Evolutionary conservation across 2,329 filamentous ascomycete species (phyloP).

Genomic region (Falciphora oryzae): DNA sequence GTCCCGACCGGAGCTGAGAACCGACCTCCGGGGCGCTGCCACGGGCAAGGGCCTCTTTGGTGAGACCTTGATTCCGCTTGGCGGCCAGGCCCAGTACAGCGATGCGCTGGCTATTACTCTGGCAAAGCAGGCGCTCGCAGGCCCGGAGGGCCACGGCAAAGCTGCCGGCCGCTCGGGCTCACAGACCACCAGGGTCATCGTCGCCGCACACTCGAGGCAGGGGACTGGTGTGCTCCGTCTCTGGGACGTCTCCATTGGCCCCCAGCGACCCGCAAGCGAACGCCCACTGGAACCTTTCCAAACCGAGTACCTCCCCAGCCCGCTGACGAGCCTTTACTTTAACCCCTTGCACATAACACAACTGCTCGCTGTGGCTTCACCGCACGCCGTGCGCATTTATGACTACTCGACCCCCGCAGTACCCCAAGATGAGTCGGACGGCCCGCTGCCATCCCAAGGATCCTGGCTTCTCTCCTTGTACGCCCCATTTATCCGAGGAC

Average conservation of each 20-base stretch:
- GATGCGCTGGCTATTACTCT: conserved; percentile 50
- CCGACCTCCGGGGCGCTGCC: conserved; percentile 44
- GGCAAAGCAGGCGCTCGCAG: conserved; percentile 12
- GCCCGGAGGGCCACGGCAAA: conserved; percentile 24
- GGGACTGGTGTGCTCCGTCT: conserved; percentile 52
- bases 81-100: conserved; percentile 46
- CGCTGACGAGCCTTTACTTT: conserved; percentile 52
- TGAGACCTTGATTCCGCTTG: conserved; percentile 49
- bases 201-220: conserved; percentile 55
- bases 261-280: conserved; percentile 28
- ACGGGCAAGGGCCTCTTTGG: conserved; percentile 59
- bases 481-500: conserved; percentile 46
- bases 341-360: conserved; percentile 55
- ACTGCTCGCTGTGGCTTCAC: conserved; percentile 49
- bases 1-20: conserved; percentile 44
- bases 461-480: conserved; percentile 61
- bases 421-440: conserved; percentile 43
- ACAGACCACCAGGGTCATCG: conserved; percentile 38
- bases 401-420: conserved; percentile 52
- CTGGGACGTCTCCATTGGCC: conserved; percentile 50
- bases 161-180: conserved; percentile 22
- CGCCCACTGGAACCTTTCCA: conserved; percentile 47
- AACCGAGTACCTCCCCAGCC: conserved; percentile 50
- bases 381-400: conserved; percentile 55
- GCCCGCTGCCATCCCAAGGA: conserved; percentile 50